Evolutionary conservation across 2,329 filamentous ascomycete species (phyloP), one percentile per base, ranked within the genome.

Genomic region (Monilinia polystroma): DNA sequence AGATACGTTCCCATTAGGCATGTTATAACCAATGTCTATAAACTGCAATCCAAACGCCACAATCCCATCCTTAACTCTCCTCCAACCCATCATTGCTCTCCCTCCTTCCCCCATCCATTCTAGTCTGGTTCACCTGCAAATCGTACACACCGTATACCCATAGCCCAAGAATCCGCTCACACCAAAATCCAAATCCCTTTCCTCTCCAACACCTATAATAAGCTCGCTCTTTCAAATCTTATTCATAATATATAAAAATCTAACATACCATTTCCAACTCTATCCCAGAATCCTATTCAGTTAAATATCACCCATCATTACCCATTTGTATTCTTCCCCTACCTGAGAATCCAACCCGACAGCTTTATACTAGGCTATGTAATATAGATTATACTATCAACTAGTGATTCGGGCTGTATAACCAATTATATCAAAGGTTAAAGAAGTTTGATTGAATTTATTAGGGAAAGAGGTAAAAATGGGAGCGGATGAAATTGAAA

Each of bases 1-100:
- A 4, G 47, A 63, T 16, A 56, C 54, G 1, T 67, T 74, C 12
- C 56, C 64, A 26, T 52, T 69, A 52, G 66, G 68, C 32, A 38
- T 20, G 20, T 26, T 26, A 52, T 14, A 29, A 38, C 16, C 12
- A 18, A 63, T 53, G 47, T 41, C 47, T 12, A 38, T 41, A 4
- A 53, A 53, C 59, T 45, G 38, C 45, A 18, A 63, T 20, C n/a
- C 47, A 41, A 41, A 54, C 26, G 10, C n/a, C 10, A 20, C 32
- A 7, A 32, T 38, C 47, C n/a, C 60, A 12, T 63, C 32, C 6
- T 35, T 8, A 18, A 10, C 7, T 32, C 32, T 8, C 0, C 41
- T 35, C 7, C 1, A 35, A 35, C 7, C 32, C 32, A 6, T 35
- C 32, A 8, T 35, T 35, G 0, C 32, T 35, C 32, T 35, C 32